phyloP scores from a whole-genome alignment of 83 land plant genomes.

The Larix sibirica region DNA sequence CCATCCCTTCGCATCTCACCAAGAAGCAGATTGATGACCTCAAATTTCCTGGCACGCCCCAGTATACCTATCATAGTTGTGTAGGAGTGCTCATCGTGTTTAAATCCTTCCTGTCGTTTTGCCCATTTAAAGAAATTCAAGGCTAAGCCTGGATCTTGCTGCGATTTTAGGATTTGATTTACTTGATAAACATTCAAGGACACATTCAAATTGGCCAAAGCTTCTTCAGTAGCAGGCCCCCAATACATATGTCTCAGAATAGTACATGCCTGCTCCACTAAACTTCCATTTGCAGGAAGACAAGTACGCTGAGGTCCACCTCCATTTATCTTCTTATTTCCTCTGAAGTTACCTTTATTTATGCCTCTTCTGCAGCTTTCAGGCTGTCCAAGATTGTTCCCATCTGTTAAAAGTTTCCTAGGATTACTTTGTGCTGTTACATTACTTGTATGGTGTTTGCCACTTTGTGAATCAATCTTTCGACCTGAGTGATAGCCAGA shows the following conservation, averaged over 20 bases:
- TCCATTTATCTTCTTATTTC: background rate
- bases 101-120: constrained; percentile 70
- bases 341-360: constrained; percentile 11
- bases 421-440: background rate
- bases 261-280: constrained; percentile 54
- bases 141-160: constrained; percentile 70
- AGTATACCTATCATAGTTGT: constrained; percentile 98
- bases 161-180: constrained; percentile 85
- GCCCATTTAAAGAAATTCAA: constrained; percentile 87
- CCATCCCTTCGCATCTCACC: constrained; percentile 91
- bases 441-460: background rate
- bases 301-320: constrained; percentile 7
- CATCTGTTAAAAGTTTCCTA: constrained; percentile 2
- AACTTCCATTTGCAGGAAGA: constrained; percentile 23
- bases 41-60: constrained; percentile 84
- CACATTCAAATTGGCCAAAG: constrained; percentile 54
- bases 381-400: background rate
- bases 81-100: constrained; percentile 90
- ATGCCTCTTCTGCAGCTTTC: background rate
- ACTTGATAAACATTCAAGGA: constrained; percentile 80
- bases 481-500: background rate
- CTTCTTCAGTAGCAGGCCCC: constrained; percentile 63
- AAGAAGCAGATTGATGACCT: constrained; percentile 54
- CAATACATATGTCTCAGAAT: constrained; percentile 64
- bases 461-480: background rate